These are phyloP conservation scores for Alternaria solani DNA, from an alignment of 2,329 filamentous ascomycete genomes.

Conservation along the genomic window DNA sequence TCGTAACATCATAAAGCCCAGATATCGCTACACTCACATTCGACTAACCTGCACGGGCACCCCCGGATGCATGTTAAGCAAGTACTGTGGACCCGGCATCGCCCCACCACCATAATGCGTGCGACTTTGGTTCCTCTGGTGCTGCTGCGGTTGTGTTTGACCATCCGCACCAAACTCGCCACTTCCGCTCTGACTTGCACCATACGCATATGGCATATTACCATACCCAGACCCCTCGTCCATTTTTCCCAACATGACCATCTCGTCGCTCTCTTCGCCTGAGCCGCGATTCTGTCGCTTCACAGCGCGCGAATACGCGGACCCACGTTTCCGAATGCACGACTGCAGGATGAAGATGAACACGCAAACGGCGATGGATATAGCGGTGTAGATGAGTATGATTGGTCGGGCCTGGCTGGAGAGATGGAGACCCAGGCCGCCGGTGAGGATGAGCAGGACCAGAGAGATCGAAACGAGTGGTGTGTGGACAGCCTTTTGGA, in stretches of 20 bases:
- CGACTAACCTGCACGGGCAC: conserved; percentile 42
- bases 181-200: conserved; percentile 6
- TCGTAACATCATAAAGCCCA: conserved; percentile 1
- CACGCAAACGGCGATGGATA: conserved; percentile 35
- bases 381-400: conserved; percentile 38
- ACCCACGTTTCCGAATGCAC: conserved; percentile 39
- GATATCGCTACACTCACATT: conserved; percentile 1
- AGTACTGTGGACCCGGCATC: conserved; percentile 49
- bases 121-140: conserved; percentile 7
- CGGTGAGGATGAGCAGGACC: conserved; percentile 40
- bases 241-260: conserved; percentile 33
- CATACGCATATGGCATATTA: conserved; percentile 12
- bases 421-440: conserved; percentile 46
- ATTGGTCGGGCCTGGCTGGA: conserved; percentile 32
- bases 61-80: conserved; percentile 50
- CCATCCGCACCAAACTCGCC: conserved; percentile 20
- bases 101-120: conserved; percentile 40
- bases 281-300: conserved; percentile 15
- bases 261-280: conserved; percentile 32
- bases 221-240: conserved; percentile 3
- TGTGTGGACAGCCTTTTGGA: conserved; percentile 48
- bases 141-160: conserved; percentile 4
- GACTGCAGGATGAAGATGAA: conserved; percentile 31
- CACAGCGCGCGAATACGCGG: conserved; percentile 32
- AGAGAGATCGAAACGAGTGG: conserved; percentile 54